A percentile compares a stretch with the other conserved stretches of the same genome.
These are phyloP conservation scores for Polytrichum formosum DNA, from an alignment of 225 moss, liverwort and hornwort species.

Conservation along the genomic window DNA sequence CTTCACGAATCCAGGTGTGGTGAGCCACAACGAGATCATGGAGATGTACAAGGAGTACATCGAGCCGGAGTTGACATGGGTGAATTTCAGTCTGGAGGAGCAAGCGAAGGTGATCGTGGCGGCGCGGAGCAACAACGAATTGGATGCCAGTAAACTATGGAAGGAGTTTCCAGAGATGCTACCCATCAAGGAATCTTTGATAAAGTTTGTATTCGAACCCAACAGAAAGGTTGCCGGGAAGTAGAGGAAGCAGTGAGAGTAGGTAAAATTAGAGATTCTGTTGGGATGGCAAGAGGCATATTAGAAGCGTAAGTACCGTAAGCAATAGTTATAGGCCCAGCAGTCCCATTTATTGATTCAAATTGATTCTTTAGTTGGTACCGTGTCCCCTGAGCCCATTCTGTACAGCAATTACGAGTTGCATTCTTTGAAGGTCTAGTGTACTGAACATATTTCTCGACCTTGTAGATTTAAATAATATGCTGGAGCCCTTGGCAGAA, in stretches of 20 bases:
- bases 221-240: constrained; percentile 29
- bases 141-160: constrained; percentile 49
- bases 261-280: too few relatives aligned
- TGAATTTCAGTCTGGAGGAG: constrained; percentile 51
- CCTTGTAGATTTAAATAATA: too few relatives aligned
- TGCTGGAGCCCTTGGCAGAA: too few relatives aligned
- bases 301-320: too few relatives aligned
- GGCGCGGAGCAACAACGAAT: constrained; percentile 52
- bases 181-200: constrained; percentile 49
- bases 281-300: too few relatives aligned
- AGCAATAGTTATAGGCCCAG: too few relatives aligned
- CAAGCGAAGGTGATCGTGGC: constrained; percentile 61
- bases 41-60: constrained; percentile 60
- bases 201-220: constrained; percentile 48
- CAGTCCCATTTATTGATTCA: too few relatives aligned
- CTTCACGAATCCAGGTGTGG: constrained; percentile 56
- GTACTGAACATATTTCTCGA: too few relatives aligned
- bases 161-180: constrained; percentile 55
- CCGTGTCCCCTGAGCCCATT: too few relatives aligned
- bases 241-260: background rate
- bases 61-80: constrained; percentile 41
- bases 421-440: too few relatives aligned
- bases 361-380: too few relatives aligned
- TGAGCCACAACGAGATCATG: constrained; percentile 63
- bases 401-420: too few relatives aligned